Evolutionary conservation across 352 stramenopile genomes (phyloP).

Genomic region (Globisporangium takayamanum): DNA sequence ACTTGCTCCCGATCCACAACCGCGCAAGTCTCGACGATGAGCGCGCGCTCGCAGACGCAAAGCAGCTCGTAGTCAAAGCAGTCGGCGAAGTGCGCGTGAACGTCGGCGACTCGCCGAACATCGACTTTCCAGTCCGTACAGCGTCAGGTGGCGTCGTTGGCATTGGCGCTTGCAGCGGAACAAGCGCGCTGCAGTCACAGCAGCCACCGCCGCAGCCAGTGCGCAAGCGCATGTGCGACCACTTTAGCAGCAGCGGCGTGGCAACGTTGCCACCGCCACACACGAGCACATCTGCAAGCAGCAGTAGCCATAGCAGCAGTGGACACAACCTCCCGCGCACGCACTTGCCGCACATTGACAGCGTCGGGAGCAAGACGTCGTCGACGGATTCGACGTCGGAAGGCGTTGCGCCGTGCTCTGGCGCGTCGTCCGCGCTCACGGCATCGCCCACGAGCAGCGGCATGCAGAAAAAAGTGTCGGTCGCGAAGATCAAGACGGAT

Average conservation of each 20-base stretch:
- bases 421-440: slow-evolving; percentile 1
- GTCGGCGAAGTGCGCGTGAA: slow-evolving; percentile 13
- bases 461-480: slow-evolving; percentile 43
- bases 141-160: background rate
- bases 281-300: background rate
- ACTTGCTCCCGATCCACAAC: slow-evolving; percentile 24
- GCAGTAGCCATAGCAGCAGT: background rate
- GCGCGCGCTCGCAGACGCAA: slow-evolving; percentile 20
- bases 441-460: background rate
- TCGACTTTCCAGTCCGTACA: slow-evolving; percentile 9
- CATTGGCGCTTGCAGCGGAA: too few relatives aligned
- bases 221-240: slow-evolving; percentile 17
- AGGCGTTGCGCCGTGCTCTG: background rate
- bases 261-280: slow-evolving; percentile 1
- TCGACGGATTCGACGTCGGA: slow-evolving; percentile 16
- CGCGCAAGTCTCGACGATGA: slow-evolving; percentile 17
- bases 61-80: slow-evolving; percentile 14
- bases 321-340: slow-evolving; percentile 11
- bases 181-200: too few relatives aligned
- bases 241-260: slow-evolving; percentile 4
- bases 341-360: slow-evolving; percentile 14
- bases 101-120: slow-evolving; percentile 6
- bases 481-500: slow-evolving; percentile 76
- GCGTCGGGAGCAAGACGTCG: slow-evolving; percentile 16
- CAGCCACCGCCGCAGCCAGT: background rate